phyloP scores from a whole-genome alignment of 306 rosid species.

The Medicago truncatula region DNA sequence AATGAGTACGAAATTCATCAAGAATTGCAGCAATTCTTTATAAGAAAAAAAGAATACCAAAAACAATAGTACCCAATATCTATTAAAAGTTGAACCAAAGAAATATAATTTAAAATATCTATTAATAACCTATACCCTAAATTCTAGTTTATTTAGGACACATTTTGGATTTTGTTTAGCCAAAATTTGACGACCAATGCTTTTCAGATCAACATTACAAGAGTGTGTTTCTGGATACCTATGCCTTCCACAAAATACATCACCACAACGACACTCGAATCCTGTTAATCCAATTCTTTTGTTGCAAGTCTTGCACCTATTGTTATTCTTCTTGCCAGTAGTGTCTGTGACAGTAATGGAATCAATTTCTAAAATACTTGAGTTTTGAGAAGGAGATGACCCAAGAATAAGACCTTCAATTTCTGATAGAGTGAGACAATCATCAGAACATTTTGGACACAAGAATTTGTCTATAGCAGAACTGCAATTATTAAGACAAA shows the following conservation, averaged over 20 bases:
- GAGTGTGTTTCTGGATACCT: slow-evolving; percentile 41
- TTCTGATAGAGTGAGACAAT: too few species aligned
- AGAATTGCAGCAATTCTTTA: background rate
- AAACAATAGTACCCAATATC: background rate
- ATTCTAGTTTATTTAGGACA: background rate
- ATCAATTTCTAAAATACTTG: too few species aligned
- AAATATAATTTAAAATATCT: too few species aligned
- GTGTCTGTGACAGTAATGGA: too few species aligned
- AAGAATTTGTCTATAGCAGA: too few species aligned
- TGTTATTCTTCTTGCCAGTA: too few species aligned
- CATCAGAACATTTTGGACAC: too few species aligned
- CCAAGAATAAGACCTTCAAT: too few species aligned
- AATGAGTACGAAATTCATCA: background rate
- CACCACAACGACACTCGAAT: slow-evolving; percentile 45
- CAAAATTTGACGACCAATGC: slow-evolving; percentile 11
- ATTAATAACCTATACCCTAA: background rate
- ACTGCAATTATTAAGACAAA: too few species aligned
- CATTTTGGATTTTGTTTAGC: background rate
- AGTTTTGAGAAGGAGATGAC: too few species aligned
- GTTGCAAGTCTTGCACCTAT: too few species aligned
- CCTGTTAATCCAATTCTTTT: slow-evolving; percentile 31
- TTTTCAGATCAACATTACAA: slow-evolving; percentile 36
- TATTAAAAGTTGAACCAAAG: too few species aligned
- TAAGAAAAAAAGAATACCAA: background rate
- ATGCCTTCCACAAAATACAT: slow-evolving; percentile 45